Evolutionary conservation across 2,329 filamentous ascomycete genomes (phyloP).

Genomic region (Colletotrichum orchidophilum): DNA sequence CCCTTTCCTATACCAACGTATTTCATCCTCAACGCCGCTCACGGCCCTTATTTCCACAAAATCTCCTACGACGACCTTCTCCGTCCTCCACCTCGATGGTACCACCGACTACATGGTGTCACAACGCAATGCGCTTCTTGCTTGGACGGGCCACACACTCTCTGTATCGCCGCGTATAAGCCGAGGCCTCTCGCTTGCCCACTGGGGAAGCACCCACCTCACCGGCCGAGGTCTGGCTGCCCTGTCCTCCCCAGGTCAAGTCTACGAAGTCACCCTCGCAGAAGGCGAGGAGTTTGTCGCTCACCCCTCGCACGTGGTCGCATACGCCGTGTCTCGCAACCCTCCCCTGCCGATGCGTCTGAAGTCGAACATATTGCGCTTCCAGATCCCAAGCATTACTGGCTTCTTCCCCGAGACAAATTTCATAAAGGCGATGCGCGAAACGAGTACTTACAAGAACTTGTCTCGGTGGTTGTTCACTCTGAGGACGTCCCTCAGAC

Average conservation of each 20-base stretch:
- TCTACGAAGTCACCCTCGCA: conserved; percentile 84
- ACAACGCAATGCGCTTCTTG: conserved; percentile 87
- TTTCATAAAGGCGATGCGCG: conserved; percentile 78
- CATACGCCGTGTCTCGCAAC: conserved; percentile 81
- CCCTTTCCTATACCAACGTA: conserved; percentile 93
- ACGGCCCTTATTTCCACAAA: conserved; percentile 90
- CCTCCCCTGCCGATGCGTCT: conserved; percentile 88
- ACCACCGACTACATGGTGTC: conserved; percentile 95
- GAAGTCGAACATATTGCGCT: conserved; percentile 75
- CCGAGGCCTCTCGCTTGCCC: conserved; percentile 76
- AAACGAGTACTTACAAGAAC: conserved; percentile 77
- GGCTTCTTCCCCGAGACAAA: conserved; percentile 73
- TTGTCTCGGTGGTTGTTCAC: conserved; percentile 72
- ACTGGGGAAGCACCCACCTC: conserved; percentile 91
- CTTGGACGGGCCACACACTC: conserved; percentile 94
- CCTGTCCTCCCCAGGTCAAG: conserved; percentile 85
- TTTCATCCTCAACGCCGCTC: conserved; percentile 87
- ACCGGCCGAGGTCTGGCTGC: conserved; percentile 90
- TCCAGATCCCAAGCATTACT: conserved; percentile 81
- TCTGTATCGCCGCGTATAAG: conserved; percentile 80
- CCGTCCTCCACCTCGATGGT: conserved; percentile 89
- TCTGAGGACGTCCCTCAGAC: conserved; percentile 78
- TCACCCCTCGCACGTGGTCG: conserved; percentile 90
- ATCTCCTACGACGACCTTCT: conserved; percentile 85
- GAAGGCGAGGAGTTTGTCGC: conserved; percentile 90